These are phyloP conservation scores for Thozetella sp. DNA, from an alignment of 495 filamentous ascomycete species.

Conservation along the genomic window DNA sequence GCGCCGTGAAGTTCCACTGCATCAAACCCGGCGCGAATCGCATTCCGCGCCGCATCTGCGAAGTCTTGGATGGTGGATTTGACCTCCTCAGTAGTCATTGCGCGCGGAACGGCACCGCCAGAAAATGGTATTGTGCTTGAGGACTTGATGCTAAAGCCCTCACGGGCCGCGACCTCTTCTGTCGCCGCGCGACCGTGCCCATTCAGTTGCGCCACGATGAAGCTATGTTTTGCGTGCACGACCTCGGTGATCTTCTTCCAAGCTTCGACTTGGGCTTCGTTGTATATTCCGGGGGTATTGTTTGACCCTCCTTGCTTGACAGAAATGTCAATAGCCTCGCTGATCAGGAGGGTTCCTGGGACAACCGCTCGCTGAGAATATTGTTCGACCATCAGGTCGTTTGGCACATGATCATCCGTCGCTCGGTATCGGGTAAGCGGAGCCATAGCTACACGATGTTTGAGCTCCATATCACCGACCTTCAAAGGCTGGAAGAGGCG, in stretches of 20 bases:
- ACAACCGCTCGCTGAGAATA: conserved; percentile 61
- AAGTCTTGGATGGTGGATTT: conserved; percentile 55
- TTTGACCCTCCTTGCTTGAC: conserved; percentile 47
- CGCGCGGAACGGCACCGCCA: conserved; percentile 37
- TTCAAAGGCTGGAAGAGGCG: conserved; percentile 43
- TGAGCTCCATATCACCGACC: conserved; percentile 33
- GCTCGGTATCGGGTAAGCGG: conserved; percentile 49
- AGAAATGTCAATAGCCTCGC: conserved; percentile 67
- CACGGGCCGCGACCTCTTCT: conserved; percentile 32
- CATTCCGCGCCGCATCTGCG: conserved; percentile 62
- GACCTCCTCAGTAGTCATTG: conserved; percentile 60
- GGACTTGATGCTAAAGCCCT: conserved; percentile 42
- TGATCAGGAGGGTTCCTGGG: conserved; percentile 63
- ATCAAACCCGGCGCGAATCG: conserved; percentile 72
- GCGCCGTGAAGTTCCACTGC: conserved; percentile 76
- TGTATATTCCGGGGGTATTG: conserved; percentile 67
- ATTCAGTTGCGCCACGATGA: conserved; percentile 71
- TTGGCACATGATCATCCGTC: conserved; percentile 42
- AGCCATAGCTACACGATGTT: conserved; percentile 43
- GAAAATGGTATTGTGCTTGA: conserved; percentile 48
- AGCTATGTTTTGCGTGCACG: conserved; percentile 65
- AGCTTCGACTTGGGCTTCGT: conserved; percentile 55
- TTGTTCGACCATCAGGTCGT: conserved; percentile 53
- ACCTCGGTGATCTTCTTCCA: conserved; percentile 67
- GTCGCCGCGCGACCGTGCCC: conserved; percentile 60